Percentiles rank a stretch among this genome's conserved stretches.
phyloP scores from a whole-genome alignment of 2,329 filamentous ascomycete genomes.

The Blastomyces silverae region DNA sequence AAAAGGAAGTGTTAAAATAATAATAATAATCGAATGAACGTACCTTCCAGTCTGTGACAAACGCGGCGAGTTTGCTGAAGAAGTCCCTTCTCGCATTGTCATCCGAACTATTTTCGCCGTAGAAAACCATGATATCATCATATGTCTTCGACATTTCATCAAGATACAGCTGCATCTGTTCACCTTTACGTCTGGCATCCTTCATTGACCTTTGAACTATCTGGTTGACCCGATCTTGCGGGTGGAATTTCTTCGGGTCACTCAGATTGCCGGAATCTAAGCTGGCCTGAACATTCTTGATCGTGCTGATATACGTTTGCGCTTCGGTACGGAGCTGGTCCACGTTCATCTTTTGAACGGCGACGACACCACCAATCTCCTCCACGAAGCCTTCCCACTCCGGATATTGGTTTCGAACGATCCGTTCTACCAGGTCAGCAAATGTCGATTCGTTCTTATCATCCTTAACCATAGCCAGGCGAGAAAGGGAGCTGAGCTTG shows the following conservation, averaged over 20 bases:
- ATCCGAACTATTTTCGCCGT: conserved; percentile 86
- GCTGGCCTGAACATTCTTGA: conserved; percentile 86
- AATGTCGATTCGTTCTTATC: conserved; percentile 97
- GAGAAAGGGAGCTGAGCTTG: conserved; percentile 89
- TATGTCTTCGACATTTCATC: conserved; percentile 89
- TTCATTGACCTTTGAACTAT: conserved; percentile 93
- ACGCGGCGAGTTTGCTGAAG: conserved; percentile 85
- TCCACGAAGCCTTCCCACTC: conserved; percentile 86
- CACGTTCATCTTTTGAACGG: conserved; percentile 84
- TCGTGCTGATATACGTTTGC: conserved; percentile 86
- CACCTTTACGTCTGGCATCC: conserved; percentile 88
- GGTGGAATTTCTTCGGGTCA: conserved; percentile 96
- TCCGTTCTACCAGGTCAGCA: conserved; percentile 90
- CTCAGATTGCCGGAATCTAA: conserved; percentile 90
- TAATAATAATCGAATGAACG: conserved; percentile 22
- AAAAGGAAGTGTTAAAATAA: background rate
- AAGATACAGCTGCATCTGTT: conserved; percentile 88
- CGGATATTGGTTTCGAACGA: conserved; percentile 91
- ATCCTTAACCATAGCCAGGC: conserved; percentile 96
- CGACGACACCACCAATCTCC: conserved; percentile 73
- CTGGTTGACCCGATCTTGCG: conserved; percentile 87
- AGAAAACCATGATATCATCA: conserved; percentile 93
- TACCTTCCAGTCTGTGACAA: conserved; percentile 86
- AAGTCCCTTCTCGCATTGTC: conserved; percentile 93
- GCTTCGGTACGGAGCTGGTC: conserved; percentile 84